Evolutionary conservation across 495 filamentous ascomycete species (phyloP), one percentile per base, ranked within the genome.

Genomic region (Ramalina intermedia): DNA sequence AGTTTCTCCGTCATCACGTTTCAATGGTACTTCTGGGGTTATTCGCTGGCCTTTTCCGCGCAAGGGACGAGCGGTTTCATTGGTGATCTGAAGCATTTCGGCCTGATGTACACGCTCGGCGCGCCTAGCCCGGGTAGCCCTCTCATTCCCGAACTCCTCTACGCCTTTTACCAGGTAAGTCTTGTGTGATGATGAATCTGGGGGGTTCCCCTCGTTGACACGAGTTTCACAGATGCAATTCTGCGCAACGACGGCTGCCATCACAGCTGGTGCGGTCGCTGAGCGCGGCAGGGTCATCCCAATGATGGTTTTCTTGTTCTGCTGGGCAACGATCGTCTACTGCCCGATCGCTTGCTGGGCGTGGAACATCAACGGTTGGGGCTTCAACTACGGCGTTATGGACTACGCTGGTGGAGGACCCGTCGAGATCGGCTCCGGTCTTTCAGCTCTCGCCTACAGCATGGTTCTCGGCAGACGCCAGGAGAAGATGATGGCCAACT

Each of bases 401-500:
- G 91, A 98, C 68, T 98, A 96, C 58, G 91, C 91, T 46, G 91
- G 91, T 58, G 91, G 91, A 55, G 91, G 90, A 27, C 93, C 91
- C 59, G 91, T 98, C 78, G 91, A 98, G 67, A 96, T 98, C 52
- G 87, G 78, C 37, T 96, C 93, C 41, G 91, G 91, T 53, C 69
- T 94, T 63, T 86, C 85, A 23, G 93, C 91, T 17, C 72, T 96
- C 14, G 91, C 91, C 46, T 98, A 96, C 69, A 94, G 87, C 14
- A 79, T 86, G 80, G 85, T 96, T 37, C 82, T 96, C 47, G 93
- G 93, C 48, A 84, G 88, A 56, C 87, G 93, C 47, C 91, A 96
- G 70, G 91, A 96, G 72, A 93, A 88, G 75, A 96, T 96, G 91
- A 94, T 96, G 82, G 75, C 96, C 63, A 87, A 94, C 61, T 81